These are phyloP conservation scores for Candida corydali DNA, from an alignment of 805 yeast genomes.

Conservation along the genomic window DNA sequence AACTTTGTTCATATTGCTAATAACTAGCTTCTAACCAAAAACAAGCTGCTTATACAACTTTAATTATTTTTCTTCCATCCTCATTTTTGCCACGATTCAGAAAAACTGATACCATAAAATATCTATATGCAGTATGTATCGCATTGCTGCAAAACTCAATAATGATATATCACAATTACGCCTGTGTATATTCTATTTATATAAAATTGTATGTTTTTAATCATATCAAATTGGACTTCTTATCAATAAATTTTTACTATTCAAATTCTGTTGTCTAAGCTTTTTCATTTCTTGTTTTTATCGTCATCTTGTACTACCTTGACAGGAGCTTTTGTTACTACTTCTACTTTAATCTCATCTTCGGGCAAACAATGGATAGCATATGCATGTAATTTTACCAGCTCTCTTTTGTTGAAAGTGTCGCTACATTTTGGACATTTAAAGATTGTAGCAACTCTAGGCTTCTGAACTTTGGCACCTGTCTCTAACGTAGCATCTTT, in stretches of 20 bases:
- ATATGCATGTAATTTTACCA: neutral
- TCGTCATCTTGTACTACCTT: neutral
- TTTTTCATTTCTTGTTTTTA: neutral
- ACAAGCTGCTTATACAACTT: too few relatives aligned
- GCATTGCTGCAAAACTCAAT: too few relatives aligned
- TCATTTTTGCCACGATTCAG: conserved; percentile 5
- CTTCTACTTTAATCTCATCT: neutral
- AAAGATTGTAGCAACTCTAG: neutral
- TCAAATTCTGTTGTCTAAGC: neutral
- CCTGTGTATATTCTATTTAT: too few relatives aligned
- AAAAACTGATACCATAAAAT: neutral
- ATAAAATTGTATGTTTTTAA: too few relatives aligned
- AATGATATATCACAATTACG: too few relatives aligned
- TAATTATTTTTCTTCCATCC: too few relatives aligned
- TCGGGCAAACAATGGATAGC: neutral
- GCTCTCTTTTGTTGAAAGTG: neutral
- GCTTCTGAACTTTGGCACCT: neutral
- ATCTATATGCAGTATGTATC: neutral
- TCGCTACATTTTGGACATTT: neutral
- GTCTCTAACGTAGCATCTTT: neutral
- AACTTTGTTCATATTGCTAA: too few relatives aligned
- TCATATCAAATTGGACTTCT: too few relatives aligned
- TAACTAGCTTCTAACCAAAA: too few relatives aligned
- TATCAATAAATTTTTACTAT: too few relatives aligned
- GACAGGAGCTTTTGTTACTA: too few relatives aligned